Evolutionary conservation across 2,329 filamentous ascomycete genomes (phyloP).

Genomic region (Colletotrichum scovillei): DNA sequence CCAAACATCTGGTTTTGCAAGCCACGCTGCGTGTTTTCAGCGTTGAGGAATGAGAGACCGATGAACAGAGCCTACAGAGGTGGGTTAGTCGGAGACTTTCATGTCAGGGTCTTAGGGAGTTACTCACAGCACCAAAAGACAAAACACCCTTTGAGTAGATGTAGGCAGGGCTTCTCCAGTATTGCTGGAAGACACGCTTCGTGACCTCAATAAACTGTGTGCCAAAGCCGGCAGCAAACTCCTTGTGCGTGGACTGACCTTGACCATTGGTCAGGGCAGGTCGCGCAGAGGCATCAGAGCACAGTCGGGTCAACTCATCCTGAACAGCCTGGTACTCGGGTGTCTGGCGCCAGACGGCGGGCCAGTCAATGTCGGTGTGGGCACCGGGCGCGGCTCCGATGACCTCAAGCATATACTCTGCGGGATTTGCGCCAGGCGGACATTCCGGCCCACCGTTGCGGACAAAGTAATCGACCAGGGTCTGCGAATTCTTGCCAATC

Average conservation of each 20-base stretch:
- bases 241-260: slow-evolving; percentile 42
- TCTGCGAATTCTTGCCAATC: slow-evolving; percentile 59
- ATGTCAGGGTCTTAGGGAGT: too few relatives aligned
- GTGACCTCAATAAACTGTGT: slow-evolving; percentile 48
- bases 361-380: slow-evolving; percentile 60
- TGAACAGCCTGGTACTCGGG: slow-evolving; percentile 49
- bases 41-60: slow-evolving; percentile 75
- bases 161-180: slow-evolving; percentile 63
- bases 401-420: slow-evolving; percentile 58
- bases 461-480: slow-evolving; percentile 63
- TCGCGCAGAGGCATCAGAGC: not conserved
- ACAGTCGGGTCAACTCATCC: slow-evolving; percentile 18
- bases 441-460: slow-evolving; percentile 60
- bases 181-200: slow-evolving; percentile 49
- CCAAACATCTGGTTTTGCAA: slow-evolving; percentile 79
- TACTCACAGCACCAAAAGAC: slow-evolving; percentile 35
- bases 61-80: slow-evolving; percentile 66
- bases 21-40: slow-evolving; percentile 70
- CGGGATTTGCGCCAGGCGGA: slow-evolving; percentile 60
- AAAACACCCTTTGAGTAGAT: slow-evolving; percentile 66
- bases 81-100: not conserved
- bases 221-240: slow-evolving; percentile 44
- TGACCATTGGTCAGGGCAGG: not conserved
- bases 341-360: slow-evolving; percentile 55
- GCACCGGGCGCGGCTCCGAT: slow-evolving; percentile 53